Evolutionary conservation across 805 yeast species (phyloP).

Genomic region (Metschnikowia corniflorae): DNA sequence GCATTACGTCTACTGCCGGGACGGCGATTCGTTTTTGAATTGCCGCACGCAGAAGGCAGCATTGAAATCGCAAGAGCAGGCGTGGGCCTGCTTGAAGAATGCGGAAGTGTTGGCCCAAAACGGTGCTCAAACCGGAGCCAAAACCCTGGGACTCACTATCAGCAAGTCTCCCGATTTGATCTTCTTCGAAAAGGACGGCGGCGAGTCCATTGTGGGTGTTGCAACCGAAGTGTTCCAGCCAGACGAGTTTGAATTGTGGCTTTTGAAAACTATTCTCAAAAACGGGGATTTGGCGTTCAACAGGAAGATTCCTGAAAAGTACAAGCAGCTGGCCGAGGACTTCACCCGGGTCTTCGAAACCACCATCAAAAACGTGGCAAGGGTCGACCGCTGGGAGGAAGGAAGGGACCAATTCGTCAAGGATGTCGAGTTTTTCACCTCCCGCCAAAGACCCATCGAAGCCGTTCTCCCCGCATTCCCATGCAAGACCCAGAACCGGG

Average conservation of each 20-base stretch:
- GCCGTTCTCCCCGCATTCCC: slow-evolving; percentile 65
- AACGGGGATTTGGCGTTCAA: slow-evolving; percentile 15
- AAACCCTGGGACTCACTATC: slow-evolving; percentile 4
- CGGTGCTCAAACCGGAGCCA: neutral
- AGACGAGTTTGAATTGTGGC: slow-evolving; percentile 31
- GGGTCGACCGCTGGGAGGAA: slow-evolving; percentile 47
- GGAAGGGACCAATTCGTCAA: slow-evolving; percentile 39
- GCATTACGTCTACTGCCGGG: slow-evolving; percentile 26
- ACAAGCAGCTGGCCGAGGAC: slow-evolving; percentile 13
- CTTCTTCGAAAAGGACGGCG: slow-evolving; percentile 22
- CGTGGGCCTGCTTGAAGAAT: slow-evolving; percentile 8
- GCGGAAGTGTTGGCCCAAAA: neutral
- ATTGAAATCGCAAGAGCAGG: slow-evolving; percentile 2
- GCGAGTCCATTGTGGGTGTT: slow-evolving; percentile 24
- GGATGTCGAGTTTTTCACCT: slow-evolving; percentile 46
- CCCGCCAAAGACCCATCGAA: slow-evolving; percentile 46
- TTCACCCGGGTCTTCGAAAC: slow-evolving; percentile 44
- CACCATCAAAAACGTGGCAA: slow-evolving; percentile 45
- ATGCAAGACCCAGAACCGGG: slow-evolving; percentile 55
- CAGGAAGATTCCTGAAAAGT: slow-evolving; percentile 3
- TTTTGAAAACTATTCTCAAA: slow-evolving; percentile 24
- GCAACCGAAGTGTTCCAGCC: slow-evolving; percentile 24
- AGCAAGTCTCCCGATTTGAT: slow-evolving; percentile 5
- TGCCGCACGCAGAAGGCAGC: slow-evolving; percentile 14
- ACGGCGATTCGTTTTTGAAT: slow-evolving; percentile 16